A percentile compares a stretch with the other conserved stretches of the same genome.
phyloP scores from a whole-genome alignment of 371 early-diverging fungal genomes.

The Blakeslea trispora region DNA sequence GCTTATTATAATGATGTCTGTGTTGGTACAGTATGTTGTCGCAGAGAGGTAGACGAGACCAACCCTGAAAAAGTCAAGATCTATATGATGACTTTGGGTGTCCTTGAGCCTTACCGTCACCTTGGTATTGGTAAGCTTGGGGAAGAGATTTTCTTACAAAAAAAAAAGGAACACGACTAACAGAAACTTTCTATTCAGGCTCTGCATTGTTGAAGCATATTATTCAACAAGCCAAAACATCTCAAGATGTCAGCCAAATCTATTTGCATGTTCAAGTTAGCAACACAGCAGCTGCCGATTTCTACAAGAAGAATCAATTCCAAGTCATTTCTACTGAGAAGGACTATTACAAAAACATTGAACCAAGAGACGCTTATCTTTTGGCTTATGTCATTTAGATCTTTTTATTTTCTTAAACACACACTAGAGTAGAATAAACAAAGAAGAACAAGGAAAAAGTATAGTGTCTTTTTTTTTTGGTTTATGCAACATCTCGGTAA shows the following conservation, averaged over 20 bases:
- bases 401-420: no score
- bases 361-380: conserved; percentile 80
- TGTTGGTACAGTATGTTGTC: conserved; percentile 91
- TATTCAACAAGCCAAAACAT: conserved; percentile 52
- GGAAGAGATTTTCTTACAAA: not conserved
- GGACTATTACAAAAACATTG: conserved; percentile 88
- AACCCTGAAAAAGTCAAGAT: conserved; percentile 38
- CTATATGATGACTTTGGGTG: conserved; percentile 96
- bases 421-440: not conserved
- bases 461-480: not conserved
- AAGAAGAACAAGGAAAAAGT: conserved; percentile 1
- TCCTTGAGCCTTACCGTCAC: conserved; percentile 83
- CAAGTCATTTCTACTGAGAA: conserved; percentile 61
- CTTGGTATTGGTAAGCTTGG: conserved; percentile 72
- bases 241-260: conserved; percentile 55
- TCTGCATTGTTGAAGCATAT: conserved; percentile 63
- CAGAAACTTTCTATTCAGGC: conserved; percentile 47
- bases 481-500: not conserved
- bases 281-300: conserved; percentile 83
- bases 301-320: conserved; percentile 90
- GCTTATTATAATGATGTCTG: conserved; percentile 76
- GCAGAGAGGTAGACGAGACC: conserved; percentile 57
- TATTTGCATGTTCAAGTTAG: conserved; percentile 90
- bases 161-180: no score
- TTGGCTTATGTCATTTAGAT: conserved; percentile 50